Evolutionary conservation across 2,329 filamentous ascomycete genomes (phyloP), one percentile per base, ranked within the genome.

Genomic region (Xylaria multiplex): DNA sequence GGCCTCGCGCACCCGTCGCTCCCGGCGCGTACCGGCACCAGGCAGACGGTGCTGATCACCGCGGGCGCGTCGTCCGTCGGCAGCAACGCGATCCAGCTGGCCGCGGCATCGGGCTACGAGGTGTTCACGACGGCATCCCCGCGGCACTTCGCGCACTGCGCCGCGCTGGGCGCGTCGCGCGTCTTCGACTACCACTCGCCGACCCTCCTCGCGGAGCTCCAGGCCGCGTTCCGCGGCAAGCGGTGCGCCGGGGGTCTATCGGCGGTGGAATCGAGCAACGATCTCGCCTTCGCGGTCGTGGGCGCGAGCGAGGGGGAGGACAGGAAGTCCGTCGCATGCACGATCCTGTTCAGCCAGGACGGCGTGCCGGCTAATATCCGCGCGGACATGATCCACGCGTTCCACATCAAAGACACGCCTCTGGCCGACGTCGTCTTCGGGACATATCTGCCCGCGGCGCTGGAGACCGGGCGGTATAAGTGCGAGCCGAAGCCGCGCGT

Each of bases 31-130:
- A 22, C 53, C 7, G 22, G 37, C 14, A 62, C 42, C 50, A 66
- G 69, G 27, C 67, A 76, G 53, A 45, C 83, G 0, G 69, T 86
- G 5, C 73, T 86, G 6, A 19, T 86, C 79, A 64, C 71, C 79
- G 84, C 83, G 22, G 85, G 84, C 5, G 79, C 83, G 0, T 79
- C 80, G 2, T 78, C 75, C 49, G 82, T 84, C 1, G 83, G 83
- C 2, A 77, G 76, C 69, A 81, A 79, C 59, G 81, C 80, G 2
- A 80, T 84, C 35, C 83, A 85, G 67, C 77, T 85, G 0, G 79
- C 80, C 14, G 73, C 74, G 1, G 79, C 79, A 1, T 77, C 80
- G 6, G 83, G 83, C 3, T 83, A 81, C 65, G 74, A 80, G 13
- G 82, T 85, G 3, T 63, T 81, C 22, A 74, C 80, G 3, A 82